Conservation (phyloP, 805 yeast genomes). For the Ogataea pignaliae region DNA sequence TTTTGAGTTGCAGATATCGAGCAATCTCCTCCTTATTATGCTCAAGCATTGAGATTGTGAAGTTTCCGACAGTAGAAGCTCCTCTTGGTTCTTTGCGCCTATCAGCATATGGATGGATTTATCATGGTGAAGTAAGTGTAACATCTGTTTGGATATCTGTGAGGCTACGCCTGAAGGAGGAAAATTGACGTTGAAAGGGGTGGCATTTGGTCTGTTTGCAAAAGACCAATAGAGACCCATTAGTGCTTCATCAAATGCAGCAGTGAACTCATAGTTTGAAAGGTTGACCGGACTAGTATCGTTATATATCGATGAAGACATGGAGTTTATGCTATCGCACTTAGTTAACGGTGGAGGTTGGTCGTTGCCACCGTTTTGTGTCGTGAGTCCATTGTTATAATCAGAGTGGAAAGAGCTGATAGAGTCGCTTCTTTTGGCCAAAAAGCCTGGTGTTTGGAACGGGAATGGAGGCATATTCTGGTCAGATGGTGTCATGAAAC, state of each 20-base stretch:
- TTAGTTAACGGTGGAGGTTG: constrained; percentile 9
- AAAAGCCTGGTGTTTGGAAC: constrained; percentile 20
- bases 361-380: constrained; percentile 1
- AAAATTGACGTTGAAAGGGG: constrained; percentile 61
- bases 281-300: constrained; percentile 18
- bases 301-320: constrained; percentile 17
- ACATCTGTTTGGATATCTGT: constrained; percentile 52
- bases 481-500: constrained; percentile 22
- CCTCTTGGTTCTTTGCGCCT: constrained; percentile 22
- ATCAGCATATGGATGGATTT: constrained; percentile 23
- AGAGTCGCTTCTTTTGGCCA: constrained; percentile 15
- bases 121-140: constrained; percentile 24
- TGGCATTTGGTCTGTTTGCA: constrained; percentile 53
- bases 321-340: constrained; percentile 21
- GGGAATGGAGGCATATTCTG: constrained; percentile 15
- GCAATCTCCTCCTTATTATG: constrained; percentile 29
- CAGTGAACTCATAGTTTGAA: constrained; percentile 28
- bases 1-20: constrained; percentile 26
- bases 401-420: constrained; percentile 16
- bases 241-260: constrained; percentile 41
- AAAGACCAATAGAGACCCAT: constrained; percentile 43
- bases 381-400: constrained; percentile 2
- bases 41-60: constrained; percentile 25
- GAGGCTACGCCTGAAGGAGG: constrained; percentile 69
- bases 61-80: constrained; percentile 18